Evolutionary conservation across 1,139 yeast genomes (phyloP).

Genomic region (Candida tetrigidarum): DNA sequence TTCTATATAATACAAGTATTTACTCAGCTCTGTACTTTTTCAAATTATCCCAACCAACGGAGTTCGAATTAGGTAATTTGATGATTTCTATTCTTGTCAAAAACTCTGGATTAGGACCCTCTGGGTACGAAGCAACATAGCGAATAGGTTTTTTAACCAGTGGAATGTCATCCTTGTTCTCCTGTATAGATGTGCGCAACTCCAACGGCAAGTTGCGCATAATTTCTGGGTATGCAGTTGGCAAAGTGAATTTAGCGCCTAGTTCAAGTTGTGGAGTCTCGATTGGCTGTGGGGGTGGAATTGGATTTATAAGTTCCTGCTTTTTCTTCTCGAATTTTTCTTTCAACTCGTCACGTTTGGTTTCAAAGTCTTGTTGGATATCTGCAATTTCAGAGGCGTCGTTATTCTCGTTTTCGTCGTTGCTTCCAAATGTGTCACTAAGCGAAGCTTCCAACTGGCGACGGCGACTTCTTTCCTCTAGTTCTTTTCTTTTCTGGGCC

Average conservation of each 20-base stretch:
- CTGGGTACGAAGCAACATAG: slow-evolving; percentile 34
- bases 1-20: neutral
- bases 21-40: slow-evolving; percentile 30
- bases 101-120: slow-evolving; percentile 32
- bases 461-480: slow-evolving; percentile 19
- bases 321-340: slow-evolving; percentile 15
- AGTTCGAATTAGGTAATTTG: slow-evolving; percentile 49
- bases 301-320: slow-evolving; percentile 16
- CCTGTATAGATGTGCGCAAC: slow-evolving; percentile 27
- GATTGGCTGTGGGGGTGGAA: slow-evolving; percentile 26
- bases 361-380: slow-evolving; percentile 11
- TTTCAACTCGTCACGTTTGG: slow-evolving; percentile 12
- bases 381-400: slow-evolving; percentile 10
- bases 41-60: slow-evolving; percentile 53
- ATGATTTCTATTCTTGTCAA: slow-evolving; percentile 45
- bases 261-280: slow-evolving; percentile 23
- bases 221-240: slow-evolving; percentile 39
- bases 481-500: slow-evolving; percentile 12
- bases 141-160: slow-evolving; percentile 41
- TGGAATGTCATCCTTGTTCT: slow-evolving; percentile 23
- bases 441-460: slow-evolving; percentile 18
- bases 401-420: slow-evolving; percentile 5
- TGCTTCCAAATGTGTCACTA: slow-evolving; percentile 24
- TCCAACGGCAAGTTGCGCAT: slow-evolving; percentile 36
- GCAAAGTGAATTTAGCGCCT: slow-evolving; percentile 34